These are phyloP conservation scores for Sphenostylis stenocarpa DNA, from an alignment of 306 rosid species.

Conservation along the genomic window DNA sequence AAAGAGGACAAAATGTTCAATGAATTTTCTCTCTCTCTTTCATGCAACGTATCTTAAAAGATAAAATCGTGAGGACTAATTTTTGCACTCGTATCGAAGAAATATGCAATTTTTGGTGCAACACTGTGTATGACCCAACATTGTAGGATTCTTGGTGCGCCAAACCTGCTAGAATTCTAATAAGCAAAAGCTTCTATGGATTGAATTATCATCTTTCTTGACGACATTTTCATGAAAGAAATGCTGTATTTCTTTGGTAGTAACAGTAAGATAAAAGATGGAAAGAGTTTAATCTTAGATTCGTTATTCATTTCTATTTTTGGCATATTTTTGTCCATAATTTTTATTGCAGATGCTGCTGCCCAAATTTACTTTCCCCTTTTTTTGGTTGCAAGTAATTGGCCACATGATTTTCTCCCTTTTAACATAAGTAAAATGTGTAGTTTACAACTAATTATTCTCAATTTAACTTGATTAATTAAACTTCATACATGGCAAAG, in stretches of 20 bases:
- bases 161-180: background rate
- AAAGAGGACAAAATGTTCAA: background rate
- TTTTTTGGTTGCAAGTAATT: background rate
- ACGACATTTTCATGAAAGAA: background rate
- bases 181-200: background rate
- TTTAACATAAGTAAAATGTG: background rate
- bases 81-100: background rate
- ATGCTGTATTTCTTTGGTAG: background rate
- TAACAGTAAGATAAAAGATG: background rate
- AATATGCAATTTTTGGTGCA: background rate
- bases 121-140: background rate
- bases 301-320: background rate
- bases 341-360: slow-evolving; percentile 13
- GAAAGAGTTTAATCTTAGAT: background rate
- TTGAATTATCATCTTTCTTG: background rate
- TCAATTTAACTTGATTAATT: slow-evolving; percentile 6
- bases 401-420: background rate
- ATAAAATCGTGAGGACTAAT: background rate
- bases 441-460: background rate
- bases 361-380: background rate
- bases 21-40: background rate
- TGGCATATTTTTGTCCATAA: background rate
- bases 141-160: background rate
- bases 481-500: slow-evolving; percentile 14
- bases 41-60: background rate